Conservation (phyloP, 2,329 filamentous ascomycete genomes). For the Lasiodiplodia citricola region DNA sequence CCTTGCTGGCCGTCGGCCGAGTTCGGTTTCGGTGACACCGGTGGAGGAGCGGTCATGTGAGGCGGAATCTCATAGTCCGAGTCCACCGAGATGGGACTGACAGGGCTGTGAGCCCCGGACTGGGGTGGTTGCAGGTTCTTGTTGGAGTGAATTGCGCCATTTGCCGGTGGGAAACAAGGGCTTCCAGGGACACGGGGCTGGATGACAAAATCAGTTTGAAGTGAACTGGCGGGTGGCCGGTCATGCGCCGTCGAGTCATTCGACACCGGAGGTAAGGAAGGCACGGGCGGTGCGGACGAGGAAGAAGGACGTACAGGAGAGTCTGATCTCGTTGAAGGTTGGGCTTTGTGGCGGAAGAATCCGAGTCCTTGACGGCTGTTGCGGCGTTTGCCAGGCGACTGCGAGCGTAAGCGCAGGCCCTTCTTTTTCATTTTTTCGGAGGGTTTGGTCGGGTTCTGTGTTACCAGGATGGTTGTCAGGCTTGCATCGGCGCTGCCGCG, state of each 20-base stretch:
- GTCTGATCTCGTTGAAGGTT: conserved; percentile 23
- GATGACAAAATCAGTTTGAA: conserved; percentile 25
- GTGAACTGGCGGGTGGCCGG: conserved; percentile 9
- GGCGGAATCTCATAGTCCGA: conserved; percentile 16
- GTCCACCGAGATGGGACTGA: conserved; percentile 15
- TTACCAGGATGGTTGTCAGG: conserved; percentile 46
- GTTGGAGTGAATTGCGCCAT: conserved; percentile 8
- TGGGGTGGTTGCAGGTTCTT: conserved; percentile 19
- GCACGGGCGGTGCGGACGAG: conserved; percentile 16
- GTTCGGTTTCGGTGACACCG: conserved; percentile 7
- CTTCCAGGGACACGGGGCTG: conserved; percentile 23
- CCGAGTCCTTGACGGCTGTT: conserved; percentile 25
- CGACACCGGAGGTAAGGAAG: conserved; percentile 9
- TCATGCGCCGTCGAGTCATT: neutral
- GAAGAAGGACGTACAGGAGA: conserved; percentile 26
- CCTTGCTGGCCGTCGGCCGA: conserved; percentile 13
- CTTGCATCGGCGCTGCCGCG: conserved; percentile 47
- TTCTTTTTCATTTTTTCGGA: conserved; percentile 33
- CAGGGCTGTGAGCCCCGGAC: conserved; percentile 17
- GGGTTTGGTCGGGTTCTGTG: conserved; percentile 39
- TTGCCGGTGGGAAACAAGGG: conserved; percentile 14
- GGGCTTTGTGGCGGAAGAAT: conserved; percentile 15
- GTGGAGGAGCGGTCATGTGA: neutral
- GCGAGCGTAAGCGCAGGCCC: conserved; percentile 27
- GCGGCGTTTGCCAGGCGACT: conserved; percentile 26